Base-by-base conservation (phyloP, 192 early-diverging fungal species). In the Umbelopsis sp. region DNA sequence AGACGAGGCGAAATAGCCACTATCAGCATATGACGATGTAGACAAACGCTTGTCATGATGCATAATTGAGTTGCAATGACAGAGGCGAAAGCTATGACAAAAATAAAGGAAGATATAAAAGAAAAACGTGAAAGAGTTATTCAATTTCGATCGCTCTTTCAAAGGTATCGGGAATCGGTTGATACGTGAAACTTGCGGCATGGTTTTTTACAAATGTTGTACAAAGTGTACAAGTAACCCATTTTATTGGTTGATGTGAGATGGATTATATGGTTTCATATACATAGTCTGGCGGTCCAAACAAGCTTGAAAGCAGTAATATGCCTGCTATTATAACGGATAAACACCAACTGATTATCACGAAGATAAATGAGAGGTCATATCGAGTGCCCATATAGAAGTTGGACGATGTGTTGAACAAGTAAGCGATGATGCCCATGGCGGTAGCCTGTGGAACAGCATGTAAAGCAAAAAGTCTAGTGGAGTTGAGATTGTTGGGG, bases 381-480 rank as follows among this genome's bases (percentile, higher is more conserved):
- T 78, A 78, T 25, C 76, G 68, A 8, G 76, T 66, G 23, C 76
- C 76, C 33, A 78, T 70, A 45, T 78, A 78, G 33, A 78, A 78
- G 7, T 46, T 51, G 2, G 50, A 35, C 11, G 71, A 73, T 11
- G 67, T 64, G 46, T 78, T 78, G 68, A 67, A 78, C 49, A 78
- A 21, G 64, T 78, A 78, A 3, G 76, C 71, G 27, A 78, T 66
- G 0, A 66, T 47, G 22, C 76, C 71, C 76, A 78, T 78, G 30
- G 76, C 50, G 52, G 73, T 41, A 53, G 65, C 71, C 49, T 78
- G 76, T 46, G 71, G 71, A 53, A 73, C 66, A 18, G 76, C 76
- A 53, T 48, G 46, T 21, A 58, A 35, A 41, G 55, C 18, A 64
- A 66, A 72, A 33, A 50, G 47, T n/a, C 46, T 49, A 48, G 45